Evolutionary conservation across 306 rosid genomes (phyloP).

Genomic region (Citrullus amarus): DNA sequence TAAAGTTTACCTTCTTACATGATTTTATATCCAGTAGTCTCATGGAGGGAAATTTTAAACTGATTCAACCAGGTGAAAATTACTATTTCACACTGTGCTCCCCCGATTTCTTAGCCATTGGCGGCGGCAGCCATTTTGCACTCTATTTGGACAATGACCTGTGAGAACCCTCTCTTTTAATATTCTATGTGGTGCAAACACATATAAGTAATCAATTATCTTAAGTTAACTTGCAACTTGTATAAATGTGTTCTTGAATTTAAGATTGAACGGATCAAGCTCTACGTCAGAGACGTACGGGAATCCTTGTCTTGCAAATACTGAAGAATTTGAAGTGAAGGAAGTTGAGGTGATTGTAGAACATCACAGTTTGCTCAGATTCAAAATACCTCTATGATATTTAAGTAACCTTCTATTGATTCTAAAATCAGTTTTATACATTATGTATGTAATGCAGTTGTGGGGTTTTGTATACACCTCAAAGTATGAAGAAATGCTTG

Average conservation of each 20-base stretch:
- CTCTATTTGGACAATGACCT: constrained; percentile 79
- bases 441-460: constrained; percentile 38
- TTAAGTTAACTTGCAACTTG: not conserved
- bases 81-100: constrained; percentile 79
- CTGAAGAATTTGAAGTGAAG: constrained; percentile 74
- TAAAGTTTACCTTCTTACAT: not conserved
- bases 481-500: constrained; percentile 65
- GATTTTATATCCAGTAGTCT: not conserved
- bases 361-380: not conserved
- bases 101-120: constrained; percentile 59
- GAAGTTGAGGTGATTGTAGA: constrained; percentile 62
- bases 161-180: constrained; percentile 31
- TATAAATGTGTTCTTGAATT: not conserved
- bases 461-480: constrained; percentile 90
- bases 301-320: constrained; percentile 85
- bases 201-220: not conserved
- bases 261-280: constrained; percentile 83
- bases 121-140: constrained; percentile 89
- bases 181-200: not conserved
- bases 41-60: not conserved
- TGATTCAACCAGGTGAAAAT: constrained; percentile 51
- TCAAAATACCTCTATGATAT: not conserved
- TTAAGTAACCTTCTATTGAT: not conserved
- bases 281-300: constrained; percentile 78
- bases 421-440: not conserved